phyloP scores from a whole-genome alignment of 1,284 basidiomycete genomes.

The Melampsora occidentalis region DNA sequence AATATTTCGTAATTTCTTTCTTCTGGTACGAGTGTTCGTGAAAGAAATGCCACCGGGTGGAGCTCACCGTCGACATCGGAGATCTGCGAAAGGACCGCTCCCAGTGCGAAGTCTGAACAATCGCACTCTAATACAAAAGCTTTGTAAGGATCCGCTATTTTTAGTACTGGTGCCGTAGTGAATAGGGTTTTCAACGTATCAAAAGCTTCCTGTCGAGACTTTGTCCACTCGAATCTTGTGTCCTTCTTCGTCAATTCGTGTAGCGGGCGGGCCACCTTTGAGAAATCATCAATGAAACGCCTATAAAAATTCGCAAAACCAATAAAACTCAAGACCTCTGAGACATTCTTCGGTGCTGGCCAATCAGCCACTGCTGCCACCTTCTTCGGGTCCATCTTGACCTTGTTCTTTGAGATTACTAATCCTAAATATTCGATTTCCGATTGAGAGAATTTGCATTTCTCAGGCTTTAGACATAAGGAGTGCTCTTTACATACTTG shows the following conservation, averaged over 20 bases:
- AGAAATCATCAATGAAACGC: background rate
- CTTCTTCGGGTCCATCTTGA: constrained; percentile 24
- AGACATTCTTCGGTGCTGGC: background rate
- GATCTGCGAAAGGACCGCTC: background rate
- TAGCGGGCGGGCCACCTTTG: background rate
- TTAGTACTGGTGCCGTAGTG: background rate
- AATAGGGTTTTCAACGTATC: background rate
- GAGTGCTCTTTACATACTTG: background rate
- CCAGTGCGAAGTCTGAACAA: background rate
- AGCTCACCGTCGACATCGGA: background rate
- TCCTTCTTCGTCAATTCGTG: constrained; percentile 3
- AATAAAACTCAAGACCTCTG: background rate
- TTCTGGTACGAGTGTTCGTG: background rate
- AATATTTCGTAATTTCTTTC: background rate
- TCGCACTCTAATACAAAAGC: background rate
- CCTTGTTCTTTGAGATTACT: constrained; percentile 12
- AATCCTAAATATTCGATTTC: constrained; percentile 19
- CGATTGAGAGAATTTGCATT: constrained; percentile 25
- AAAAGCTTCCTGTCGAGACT: background rate
- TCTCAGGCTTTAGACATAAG: background rate
- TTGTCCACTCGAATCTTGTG: background rate
- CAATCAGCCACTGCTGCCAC: constrained; percentile 8
- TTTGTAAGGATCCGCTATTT: background rate
- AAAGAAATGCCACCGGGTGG: background rate
- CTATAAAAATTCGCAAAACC: constrained; percentile 20